Conservation (phyloP, 129 eudicot species). For the Tagetes patula region DNA sequence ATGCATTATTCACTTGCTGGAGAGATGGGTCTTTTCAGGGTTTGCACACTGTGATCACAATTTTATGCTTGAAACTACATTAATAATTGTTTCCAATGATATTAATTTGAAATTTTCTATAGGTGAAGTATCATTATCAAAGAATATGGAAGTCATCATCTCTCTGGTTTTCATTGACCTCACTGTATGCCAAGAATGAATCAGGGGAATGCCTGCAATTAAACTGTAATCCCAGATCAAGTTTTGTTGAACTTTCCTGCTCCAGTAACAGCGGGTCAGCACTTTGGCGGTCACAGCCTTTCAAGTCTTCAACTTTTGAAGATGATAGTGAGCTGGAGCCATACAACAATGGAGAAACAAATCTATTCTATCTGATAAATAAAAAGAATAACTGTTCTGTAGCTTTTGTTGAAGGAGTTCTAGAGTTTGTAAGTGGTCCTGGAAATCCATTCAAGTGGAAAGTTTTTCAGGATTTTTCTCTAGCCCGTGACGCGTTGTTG, state of each 20-base stretch:
- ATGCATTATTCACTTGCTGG: conserved; percentile 82
- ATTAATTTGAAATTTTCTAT: conserved; percentile 22
- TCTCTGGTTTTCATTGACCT: conserved; percentile 70
- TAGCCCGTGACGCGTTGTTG: conserved; percentile 31
- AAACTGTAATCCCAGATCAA: conserved; percentile 55
- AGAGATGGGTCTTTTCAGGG: conserved; percentile 89
- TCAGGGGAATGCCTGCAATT: conserved; percentile 76
- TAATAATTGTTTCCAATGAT: conserved; percentile 5
- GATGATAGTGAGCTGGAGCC: conserved; percentile 57
- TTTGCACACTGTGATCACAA: conserved; percentile 35
- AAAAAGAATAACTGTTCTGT: conserved; percentile 58
- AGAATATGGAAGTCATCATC: conserved; percentile 64
- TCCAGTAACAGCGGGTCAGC: conserved; percentile 56
- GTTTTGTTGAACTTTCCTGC: conserved; percentile 73
- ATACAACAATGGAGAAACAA: conserved; percentile 33
- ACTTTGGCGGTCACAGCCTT: conserved; percentile 69
- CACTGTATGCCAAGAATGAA: conserved; percentile 68
- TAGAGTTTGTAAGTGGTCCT: conserved; percentile 74
- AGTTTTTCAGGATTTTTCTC: conserved; percentile 46
- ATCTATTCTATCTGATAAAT: conserved; percentile 70
- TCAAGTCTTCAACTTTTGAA: conserved; percentile 47
- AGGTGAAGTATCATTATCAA: conserved; percentile 85
- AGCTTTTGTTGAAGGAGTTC: conserved; percentile 81
- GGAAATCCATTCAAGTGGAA: conserved; percentile 89
- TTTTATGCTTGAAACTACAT: not conserved